Conservation (phyloP, 2,329 filamentous ascomycete genomes). For the Decorospora gaudefroyi region DNA sequence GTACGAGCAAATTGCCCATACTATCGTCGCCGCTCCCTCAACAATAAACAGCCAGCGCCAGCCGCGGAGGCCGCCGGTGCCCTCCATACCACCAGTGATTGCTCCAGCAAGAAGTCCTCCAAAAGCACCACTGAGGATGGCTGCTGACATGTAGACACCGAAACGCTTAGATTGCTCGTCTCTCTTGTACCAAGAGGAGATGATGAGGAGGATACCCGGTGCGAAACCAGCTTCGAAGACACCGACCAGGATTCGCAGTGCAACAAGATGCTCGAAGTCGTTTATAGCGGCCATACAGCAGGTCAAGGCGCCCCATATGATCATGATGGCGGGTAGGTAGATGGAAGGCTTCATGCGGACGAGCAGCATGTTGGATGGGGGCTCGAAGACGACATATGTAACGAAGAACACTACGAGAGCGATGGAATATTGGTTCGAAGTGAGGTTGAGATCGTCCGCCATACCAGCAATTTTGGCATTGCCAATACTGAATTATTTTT, state of each 20-base stretch:
- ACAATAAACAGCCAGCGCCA: slow-evolving; percentile 59
- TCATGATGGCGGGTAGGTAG: slow-evolving; percentile 59
- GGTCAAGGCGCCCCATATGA: slow-evolving; percentile 57
- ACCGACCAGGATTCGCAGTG: slow-evolving; percentile 60
- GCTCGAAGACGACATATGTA: slow-evolving; percentile 58
- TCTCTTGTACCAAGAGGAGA: slow-evolving; percentile 55
- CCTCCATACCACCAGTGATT: slow-evolving; percentile 55
- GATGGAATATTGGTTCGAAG: slow-evolving; percentile 57
- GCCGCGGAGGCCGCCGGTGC: slow-evolving; percentile 52
- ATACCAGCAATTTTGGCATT: slow-evolving; percentile 60
- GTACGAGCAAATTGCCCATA: slow-evolving; percentile 49
- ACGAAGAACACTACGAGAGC: slow-evolving; percentile 60
- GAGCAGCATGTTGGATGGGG: slow-evolving; percentile 61
- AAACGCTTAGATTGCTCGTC: slow-evolving; percentile 62
- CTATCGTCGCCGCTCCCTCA: slow-evolving; percentile 49
- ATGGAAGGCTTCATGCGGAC: slow-evolving; percentile 55
- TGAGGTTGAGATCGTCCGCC: slow-evolving; percentile 53
- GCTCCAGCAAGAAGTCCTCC: slow-evolving; percentile 47
- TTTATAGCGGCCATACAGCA: slow-evolving; percentile 58
- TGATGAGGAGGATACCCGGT: slow-evolving; percentile 59
- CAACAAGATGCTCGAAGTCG: slow-evolving; percentile 55
- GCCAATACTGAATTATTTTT: slow-evolving; percentile 42
- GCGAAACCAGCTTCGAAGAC: slow-evolving; percentile 61
- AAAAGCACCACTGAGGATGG: slow-evolving; percentile 61
- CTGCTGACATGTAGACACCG: slow-evolving; percentile 62